Base-by-base conservation (phyloP, 768 basidiomycete genomes). In the Heimioporus sp. region DNA sequence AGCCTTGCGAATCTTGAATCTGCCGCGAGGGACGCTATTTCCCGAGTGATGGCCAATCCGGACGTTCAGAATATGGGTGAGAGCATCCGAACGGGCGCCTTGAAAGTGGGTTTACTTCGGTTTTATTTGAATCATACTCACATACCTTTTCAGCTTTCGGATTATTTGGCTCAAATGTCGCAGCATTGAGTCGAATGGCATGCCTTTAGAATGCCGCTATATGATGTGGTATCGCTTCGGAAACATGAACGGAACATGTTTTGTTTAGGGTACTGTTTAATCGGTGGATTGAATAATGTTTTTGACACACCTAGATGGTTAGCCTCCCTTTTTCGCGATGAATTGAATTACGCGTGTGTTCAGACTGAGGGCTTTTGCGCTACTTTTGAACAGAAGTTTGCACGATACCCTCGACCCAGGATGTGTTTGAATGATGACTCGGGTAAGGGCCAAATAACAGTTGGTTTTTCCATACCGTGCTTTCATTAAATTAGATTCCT, bases 61-160 rank as follows among this genome's bases (percentile, higher is more conserved):
- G 92, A 96, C 58, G 90, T 94, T 28, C 92, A 93, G 74, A 90
- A 86, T 59, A 77, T 86, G 15, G 86, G 82, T 1, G 91, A 93
- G 60, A 89, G 75, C 51, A 82, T 96, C 46, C 73, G 93, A 58
- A 72, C 77, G 7, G 89, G 90, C 1, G 93, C 91, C 15, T 70
- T 96, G 58, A 94, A 92, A 82, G 88, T 92, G 47, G 49, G 79
- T 72, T 2, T 34, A 30, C 15, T 36, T 31, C 57, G 51, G 8
- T 31, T 43, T 30, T 2, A 9, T 32, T 28, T 12, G 40, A 17
- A n/a, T 6, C 15, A 37, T 31, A 9, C 40, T 61, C 32, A 60
- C 46, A 13, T 13, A 30, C 28, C 10, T 13, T 39, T n/a, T 24
- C 51, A 81, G 80, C 73, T 85, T 31, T 82, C 82, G 20, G 83